phyloP scores from a whole-genome alignment of 805 yeast genomes.

The Sungouiozyma ichnusensis region DNA sequence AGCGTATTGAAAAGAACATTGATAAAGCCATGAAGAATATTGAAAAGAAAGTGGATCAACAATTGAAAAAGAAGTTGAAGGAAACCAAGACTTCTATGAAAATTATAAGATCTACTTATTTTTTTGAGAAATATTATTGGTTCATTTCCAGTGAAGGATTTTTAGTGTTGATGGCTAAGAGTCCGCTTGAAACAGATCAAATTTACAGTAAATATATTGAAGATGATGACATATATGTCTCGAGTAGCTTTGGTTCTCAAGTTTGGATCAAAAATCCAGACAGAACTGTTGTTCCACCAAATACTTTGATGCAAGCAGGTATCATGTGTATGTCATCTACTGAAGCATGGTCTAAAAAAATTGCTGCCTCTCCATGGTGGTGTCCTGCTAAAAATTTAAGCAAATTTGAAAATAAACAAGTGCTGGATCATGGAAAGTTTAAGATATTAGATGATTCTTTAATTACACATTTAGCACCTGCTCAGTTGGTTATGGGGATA shows the following conservation, averaged over 20 bases:
- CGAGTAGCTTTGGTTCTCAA: slow-evolving; percentile 63
- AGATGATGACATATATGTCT: slow-evolving; percentile 61
- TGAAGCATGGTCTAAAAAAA: slow-evolving; percentile 82
- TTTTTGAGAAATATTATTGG: slow-evolving; percentile 96
- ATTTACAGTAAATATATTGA: slow-evolving; percentile 69
- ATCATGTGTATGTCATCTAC: slow-evolving; percentile 71
- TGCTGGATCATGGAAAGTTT: slow-evolving; percentile 54
- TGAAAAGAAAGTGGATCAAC: slow-evolving; percentile 63
- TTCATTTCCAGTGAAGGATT: slow-evolving; percentile 86
- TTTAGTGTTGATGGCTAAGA: slow-evolving; percentile 79
- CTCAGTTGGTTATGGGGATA: slow-evolving; percentile 84
- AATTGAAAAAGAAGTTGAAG: slow-evolving; percentile 52
- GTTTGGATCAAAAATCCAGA: slow-evolving; percentile 77
- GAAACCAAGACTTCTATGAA: slow-evolving; percentile 45
- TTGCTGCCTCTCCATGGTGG: slow-evolving; percentile 78
- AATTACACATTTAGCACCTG: slow-evolving; percentile 58
- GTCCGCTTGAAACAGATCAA: slow-evolving; percentile 66
- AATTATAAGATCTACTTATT: slow-evolving; percentile 59
- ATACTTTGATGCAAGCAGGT: slow-evolving; percentile 84
- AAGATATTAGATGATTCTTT: slow-evolving; percentile 41
- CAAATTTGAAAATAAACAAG: slow-evolving; percentile 41
- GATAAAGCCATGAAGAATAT: slow-evolving; percentile 72
- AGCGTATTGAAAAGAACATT: slow-evolving; percentile 69
- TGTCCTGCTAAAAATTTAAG: slow-evolving; percentile 59
- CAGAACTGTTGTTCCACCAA: slow-evolving; percentile 70